Evolutionary conservation across 2,329 filamentous ascomycete genomes (phyloP), one percentile per base, ranked within the genome.

Genomic region (Sporothrix luriei): DNA sequence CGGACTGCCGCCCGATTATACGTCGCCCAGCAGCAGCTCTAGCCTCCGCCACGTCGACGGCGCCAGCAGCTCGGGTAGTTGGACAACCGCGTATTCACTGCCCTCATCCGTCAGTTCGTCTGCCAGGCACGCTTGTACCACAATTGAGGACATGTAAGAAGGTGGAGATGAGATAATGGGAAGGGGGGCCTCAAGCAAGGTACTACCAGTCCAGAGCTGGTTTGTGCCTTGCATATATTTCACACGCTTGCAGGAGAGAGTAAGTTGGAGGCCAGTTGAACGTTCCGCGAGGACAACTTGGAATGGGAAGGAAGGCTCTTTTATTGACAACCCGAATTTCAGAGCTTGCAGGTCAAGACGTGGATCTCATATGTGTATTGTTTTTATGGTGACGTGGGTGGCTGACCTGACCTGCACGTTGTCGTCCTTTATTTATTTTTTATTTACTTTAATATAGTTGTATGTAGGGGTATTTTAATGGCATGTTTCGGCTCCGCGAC

Each of bases 351-450:
- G 33, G 33, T 21, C 33, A 11, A 24, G 19, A 24, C 6, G 29
- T 16, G 55, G 24, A 24, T 21, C 21, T 61, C 11, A 43, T 24
- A 61, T 38, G 21, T 61, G 19, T 38, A n/a, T 43, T 61, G n/a
- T 57, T 26, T 33, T 29, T 26, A 38, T 33, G 55, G 24, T 13
- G n/a, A 61, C 38, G 33, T 5, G n/a, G 33, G 55, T 61, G 55
- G n/a, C 33, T 38, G 33, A 43, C n/a, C 33, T 38, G 33, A 43
- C n/a, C 43, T 43, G 21, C 38, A 11, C 13, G 24, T 61, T 43
- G 33, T 40, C 24, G 16, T 61, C 33, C 26, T 61, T 43, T 61
- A 43, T 61, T 61, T 61, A 24, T n/a, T 62, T 62, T 62, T 46
- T 26, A 5, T 43, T 43, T n/a, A n/a, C n/a, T 40, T 24, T 43